phyloP scores from a whole-genome alignment of 225 moss, liverwort and hornwort genomes.

The Physcomitrium patens region DNA sequence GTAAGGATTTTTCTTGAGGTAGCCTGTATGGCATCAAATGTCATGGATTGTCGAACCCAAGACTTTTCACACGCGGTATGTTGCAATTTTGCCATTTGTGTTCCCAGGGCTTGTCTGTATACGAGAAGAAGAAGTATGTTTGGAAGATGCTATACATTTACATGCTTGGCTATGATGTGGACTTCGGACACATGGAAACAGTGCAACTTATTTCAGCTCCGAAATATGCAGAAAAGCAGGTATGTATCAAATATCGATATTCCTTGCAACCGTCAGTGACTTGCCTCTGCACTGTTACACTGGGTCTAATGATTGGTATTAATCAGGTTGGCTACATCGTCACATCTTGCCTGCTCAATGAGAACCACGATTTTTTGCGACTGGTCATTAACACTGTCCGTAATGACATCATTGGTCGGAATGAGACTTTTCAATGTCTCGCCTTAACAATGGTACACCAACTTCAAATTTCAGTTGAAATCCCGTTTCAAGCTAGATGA shows the following conservation, averaged over 20 bases:
- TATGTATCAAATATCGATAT: slow-evolving; percentile 25
- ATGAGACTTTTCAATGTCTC: slow-evolving; percentile 98
- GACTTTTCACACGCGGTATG: slow-evolving; percentile 27
- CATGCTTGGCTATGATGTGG: slow-evolving; percentile 99
- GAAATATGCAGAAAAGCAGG: slow-evolving; percentile 99
- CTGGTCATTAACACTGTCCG: slow-evolving; percentile 98
- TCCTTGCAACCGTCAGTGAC: slow-evolving; percentile 10
- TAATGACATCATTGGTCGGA: slow-evolving; percentile 93
- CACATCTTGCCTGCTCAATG: slow-evolving; percentile 95
- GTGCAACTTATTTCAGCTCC: slow-evolving; percentile 95
- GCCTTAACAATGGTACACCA: slow-evolving; percentile 89
- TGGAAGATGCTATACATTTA: slow-evolving; percentile 99
- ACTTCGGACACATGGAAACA: slow-evolving; percentile 99
- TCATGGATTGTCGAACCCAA: not conserved
- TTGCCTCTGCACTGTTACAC: not conserved
- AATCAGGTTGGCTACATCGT: slow-evolving; percentile 96
- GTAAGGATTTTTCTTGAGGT: slow-evolving; percentile 14
- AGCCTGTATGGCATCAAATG: not conserved
- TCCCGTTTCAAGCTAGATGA: slow-evolving; percentile 8
- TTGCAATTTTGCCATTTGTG: slow-evolving; percentile 35
- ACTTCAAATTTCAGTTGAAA: slow-evolving; percentile 9
- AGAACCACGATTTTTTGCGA: slow-evolving; percentile 98
- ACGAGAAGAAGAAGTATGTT: slow-evolving; percentile 98
- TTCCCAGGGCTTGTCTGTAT: slow-evolving; percentile 88
- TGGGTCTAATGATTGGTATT: too few species aligned